These are phyloP conservation scores for Boletus pseudopeckii DNA, from an alignment of 768 basidiomycete species.

Conservation along the genomic window DNA sequence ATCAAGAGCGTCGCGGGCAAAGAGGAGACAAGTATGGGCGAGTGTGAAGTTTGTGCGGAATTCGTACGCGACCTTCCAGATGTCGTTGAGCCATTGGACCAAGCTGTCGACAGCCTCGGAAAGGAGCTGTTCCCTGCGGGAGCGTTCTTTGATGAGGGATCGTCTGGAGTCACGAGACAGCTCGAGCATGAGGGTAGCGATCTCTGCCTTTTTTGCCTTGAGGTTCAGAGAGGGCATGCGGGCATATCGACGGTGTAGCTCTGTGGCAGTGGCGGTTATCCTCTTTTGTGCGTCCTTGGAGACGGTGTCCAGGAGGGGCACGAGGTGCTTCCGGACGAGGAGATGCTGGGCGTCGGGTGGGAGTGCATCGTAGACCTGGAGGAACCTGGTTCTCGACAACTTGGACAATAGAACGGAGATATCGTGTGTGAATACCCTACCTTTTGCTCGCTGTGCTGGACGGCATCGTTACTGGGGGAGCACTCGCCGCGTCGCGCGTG, in stretches of 20 bases:
- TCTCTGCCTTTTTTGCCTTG: slow-evolving; percentile 51
- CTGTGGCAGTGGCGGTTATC: slow-evolving; percentile 40
- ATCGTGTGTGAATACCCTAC: neutral
- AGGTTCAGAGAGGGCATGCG: slow-evolving; percentile 50
- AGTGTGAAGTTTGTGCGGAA: slow-evolving; percentile 46
- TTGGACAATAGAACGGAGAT: neutral
- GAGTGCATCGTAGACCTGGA: slow-evolving; percentile 45
- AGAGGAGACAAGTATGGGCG: slow-evolving; percentile 58
- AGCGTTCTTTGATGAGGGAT: slow-evolving; percentile 49
- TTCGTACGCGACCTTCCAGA: slow-evolving; percentile 63
- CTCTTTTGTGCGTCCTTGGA: slow-evolving; percentile 37
- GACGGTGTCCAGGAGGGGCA: slow-evolving; percentile 44
- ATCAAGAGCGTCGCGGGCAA: slow-evolving; percentile 43
- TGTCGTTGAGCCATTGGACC: slow-evolving; percentile 55
- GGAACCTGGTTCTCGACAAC: slow-evolving; percentile 36
- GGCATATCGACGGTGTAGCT: slow-evolving; percentile 37
- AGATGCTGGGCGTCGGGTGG: slow-evolving; percentile 49
- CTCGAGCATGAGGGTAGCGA: slow-evolving; percentile 50
- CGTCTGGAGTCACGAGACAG: slow-evolving; percentile 52
- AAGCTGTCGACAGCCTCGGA: slow-evolving; percentile 54
- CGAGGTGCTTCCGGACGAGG: slow-evolving; percentile 49
- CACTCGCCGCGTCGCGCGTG: neutral
- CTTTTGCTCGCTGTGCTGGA: slow-evolving; percentile 18
- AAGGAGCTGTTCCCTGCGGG: slow-evolving; percentile 52
- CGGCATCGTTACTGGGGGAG: slow-evolving; percentile 6